These are phyloP conservation scores for Phytophthora agathidicida DNA, from an alignment of 352 stramenopile genomes.

Conservation along the genomic window DNA sequence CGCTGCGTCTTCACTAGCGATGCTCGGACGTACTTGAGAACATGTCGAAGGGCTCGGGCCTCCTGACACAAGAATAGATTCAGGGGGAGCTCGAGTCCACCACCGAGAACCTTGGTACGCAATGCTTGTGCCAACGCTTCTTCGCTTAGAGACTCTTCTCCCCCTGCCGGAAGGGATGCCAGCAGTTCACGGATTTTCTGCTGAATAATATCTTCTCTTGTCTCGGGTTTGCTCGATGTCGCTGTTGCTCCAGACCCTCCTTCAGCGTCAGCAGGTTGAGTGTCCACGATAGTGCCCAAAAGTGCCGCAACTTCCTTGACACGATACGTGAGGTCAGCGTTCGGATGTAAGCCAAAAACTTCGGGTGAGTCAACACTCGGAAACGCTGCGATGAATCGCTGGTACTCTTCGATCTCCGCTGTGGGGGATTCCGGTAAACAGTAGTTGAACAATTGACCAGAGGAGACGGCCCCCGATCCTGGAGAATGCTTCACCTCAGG, in stretches of 20 bases:
- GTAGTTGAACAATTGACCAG: constrained; percentile 56
- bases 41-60: constrained; percentile 62
- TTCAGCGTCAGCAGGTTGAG: constrained; percentile 63
- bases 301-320: constrained; percentile 78
- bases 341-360: constrained; percentile 82
- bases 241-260: constrained; percentile 7
- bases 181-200: constrained; percentile 66
- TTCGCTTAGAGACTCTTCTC: constrained; percentile 51
- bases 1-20: constrained; percentile 63
- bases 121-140: constrained; percentile 38
- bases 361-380: constrained; percentile 79
- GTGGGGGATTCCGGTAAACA: constrained; percentile 46
- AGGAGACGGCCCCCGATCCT: constrained; percentile 12
- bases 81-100: constrained; percentile 70
- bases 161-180: constrained; percentile 48
- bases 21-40: constrained; percentile 56
- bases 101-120: constrained; percentile 50
- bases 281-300: constrained; percentile 68
- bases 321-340: constrained; percentile 79
- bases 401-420: constrained; percentile 69
- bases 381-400: constrained; percentile 64
- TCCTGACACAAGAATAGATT: constrained; percentile 86
- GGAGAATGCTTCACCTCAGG: constrained; percentile 51
- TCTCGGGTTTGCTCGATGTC: constrained; percentile 39
- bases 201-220: constrained; percentile 65